Evolutionary conservation across 2,329 filamentous ascomycete genomes (phyloP), one percentile per base, ranked within the genome.

Genomic region (Triangularia setosa): DNA sequence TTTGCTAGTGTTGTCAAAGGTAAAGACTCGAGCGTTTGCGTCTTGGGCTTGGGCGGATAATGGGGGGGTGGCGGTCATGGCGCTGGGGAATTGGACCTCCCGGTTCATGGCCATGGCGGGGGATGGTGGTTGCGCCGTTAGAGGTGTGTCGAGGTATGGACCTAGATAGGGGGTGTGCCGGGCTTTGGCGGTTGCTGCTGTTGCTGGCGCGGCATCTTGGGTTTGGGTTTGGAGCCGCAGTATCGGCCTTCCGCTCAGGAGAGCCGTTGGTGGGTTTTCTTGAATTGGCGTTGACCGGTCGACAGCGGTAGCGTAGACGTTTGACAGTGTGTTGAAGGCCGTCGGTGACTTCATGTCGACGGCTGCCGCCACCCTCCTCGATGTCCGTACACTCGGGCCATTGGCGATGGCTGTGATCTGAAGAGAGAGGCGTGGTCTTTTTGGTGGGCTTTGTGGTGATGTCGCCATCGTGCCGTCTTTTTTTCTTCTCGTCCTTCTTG

Each of bases 291-390:
- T 82, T 27, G 83, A 81, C 66, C 84, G 82, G 74, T 87, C 85
- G 61, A 89, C 87, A 65, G 86, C 84, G 2, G 83, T 84, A 25
- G 84, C 82, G 71, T 89, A 89, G 65, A 86, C 83, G 75, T 89
- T 89, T 61, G 86, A 87, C 44, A 89, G 80, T 1, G 87, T 89
- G 75, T 89, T 89, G 77, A 88, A 87, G 23, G 85, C 79, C 1
- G 87, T 89, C 3, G 85, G 84, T 30, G 86, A 87, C 64, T 79
- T 83, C 28, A 84, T 82, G 69, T 88, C 82, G 44, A 84, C 75
- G 60, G 79, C 78, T 62, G 80, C 78, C 23, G 79, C 75, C 53
- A 83, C 72, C 4, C 77, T 79, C 65, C 79, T 80, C 27, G 79
- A 77, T 0, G 77, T 76, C 65, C 78, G 76, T 40, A 75, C 73